phyloP scores from a whole-genome alignment of 129 eudicot genomes.

The Artemisia annua region DNA sequence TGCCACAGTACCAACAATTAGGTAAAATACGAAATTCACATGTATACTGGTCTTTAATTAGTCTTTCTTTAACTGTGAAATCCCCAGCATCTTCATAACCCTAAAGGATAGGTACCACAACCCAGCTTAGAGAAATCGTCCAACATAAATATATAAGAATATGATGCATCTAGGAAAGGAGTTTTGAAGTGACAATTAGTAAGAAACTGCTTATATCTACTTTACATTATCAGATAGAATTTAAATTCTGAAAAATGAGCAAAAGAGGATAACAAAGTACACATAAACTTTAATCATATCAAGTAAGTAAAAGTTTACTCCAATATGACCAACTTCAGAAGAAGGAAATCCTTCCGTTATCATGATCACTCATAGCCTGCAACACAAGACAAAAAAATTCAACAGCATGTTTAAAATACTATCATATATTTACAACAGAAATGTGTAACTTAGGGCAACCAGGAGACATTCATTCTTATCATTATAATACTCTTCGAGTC shows the following conservation, averaged over 20 bases:
- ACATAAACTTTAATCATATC: constrained; percentile 43
- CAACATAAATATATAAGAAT: constrained; percentile 20
- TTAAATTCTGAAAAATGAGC: too few species aligned
- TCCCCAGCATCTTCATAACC: constrained; percentile 98
- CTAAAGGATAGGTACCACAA: too few species aligned
- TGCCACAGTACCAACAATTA: constrained; percentile 59
- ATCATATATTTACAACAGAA: neutral
- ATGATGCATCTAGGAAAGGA: constrained; percentile 17
- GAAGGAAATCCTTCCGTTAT: constrained; percentile 62
- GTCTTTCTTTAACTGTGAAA: constrained; percentile 72
- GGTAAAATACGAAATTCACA: constrained; percentile 69
- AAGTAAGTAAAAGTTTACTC: constrained; percentile 87
- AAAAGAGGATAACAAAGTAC: too few species aligned
- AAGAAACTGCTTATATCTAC: too few species aligned
- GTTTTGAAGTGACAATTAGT: neutral
- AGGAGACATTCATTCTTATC: neutral
- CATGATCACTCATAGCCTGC: constrained; percentile 62
- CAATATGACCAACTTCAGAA: constrained; percentile 92
- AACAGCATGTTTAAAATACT: constrained; percentile 12
- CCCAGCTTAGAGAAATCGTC: too few species aligned
- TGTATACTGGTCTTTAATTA: constrained; percentile 81
- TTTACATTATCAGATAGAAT: too few species aligned
- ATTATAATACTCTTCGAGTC: constrained; percentile 12
- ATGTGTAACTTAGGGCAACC: constrained; percentile 2
- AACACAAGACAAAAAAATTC: constrained; percentile 6